Conservation (phyloP, 2,329 filamentous ascomycete species). For the Ophiocordyceps australis region DNA sequence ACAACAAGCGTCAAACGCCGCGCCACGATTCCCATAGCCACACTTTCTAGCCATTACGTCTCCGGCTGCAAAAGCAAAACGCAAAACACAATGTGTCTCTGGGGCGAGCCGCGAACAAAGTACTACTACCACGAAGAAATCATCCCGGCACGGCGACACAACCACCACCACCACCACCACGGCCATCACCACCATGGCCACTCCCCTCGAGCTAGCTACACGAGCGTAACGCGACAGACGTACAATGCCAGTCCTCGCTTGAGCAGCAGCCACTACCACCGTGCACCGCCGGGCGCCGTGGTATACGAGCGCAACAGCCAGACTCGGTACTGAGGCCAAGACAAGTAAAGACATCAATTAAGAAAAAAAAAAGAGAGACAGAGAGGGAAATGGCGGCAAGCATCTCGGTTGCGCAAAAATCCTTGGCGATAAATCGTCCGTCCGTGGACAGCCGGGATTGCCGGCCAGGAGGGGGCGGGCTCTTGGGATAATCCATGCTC, state of each 20-base stretch:
- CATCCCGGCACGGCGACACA: conserved; percentile 22
- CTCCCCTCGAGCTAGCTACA: conserved; percentile 24
- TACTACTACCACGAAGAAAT: conserved; percentile 40
- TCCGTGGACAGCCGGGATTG: no score
- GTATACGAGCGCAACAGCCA: conserved; percentile 21
- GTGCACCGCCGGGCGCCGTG: conserved; percentile 10
- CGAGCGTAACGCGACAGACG: conserved; percentile 16
- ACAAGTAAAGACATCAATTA: no score
- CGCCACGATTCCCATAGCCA: no score
- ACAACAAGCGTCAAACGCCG: no score
- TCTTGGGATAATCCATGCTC: no score
- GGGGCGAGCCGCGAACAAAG: conserved; percentile 19
- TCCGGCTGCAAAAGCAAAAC: background rate
- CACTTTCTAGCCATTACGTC: no score
- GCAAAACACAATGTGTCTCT: conserved; percentile 27
- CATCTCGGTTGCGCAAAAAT: no score
- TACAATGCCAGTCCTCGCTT: conserved; percentile 22
- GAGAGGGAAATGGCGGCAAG: no score
- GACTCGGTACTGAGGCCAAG: conserved; percentile 10
- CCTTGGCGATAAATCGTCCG: no score
- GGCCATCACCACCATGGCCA: conserved; percentile 14
- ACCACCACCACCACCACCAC: conserved; percentile 14
- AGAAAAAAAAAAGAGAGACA: background rate
- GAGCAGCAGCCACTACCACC: conserved; percentile 11
- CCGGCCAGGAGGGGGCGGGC: no score